A percentile compares a stretch with the other conserved stretches of the same genome.
Evolutionary conservation across 768 basidiomycete species (phyloP).

Genomic region (Podaxis sp.): DNA sequence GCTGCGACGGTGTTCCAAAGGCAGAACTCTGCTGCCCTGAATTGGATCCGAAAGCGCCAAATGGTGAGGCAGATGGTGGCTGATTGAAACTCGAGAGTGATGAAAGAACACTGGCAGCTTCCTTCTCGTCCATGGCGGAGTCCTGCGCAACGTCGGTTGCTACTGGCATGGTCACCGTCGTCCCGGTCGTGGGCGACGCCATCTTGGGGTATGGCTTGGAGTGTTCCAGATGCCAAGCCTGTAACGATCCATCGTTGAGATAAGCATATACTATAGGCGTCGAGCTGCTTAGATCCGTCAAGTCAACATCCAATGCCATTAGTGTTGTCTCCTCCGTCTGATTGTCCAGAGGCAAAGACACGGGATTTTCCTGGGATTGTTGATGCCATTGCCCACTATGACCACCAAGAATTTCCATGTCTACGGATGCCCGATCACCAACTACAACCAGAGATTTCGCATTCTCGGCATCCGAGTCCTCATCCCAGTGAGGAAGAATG

Average conservation of each 20-base stretch:
- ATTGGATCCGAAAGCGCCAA: background rate
- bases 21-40: background rate
- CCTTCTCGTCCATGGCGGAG: conserved; percentile 12
- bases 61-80: background rate
- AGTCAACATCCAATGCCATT: conserved; percentile 62
- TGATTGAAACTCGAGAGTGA: conserved; percentile 10
- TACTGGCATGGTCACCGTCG: conserved; percentile 8
- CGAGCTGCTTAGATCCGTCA: conserved; percentile 48
- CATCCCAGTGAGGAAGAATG: conserved; percentile 48
- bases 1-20: conserved; percentile 9
- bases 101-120: conserved; percentile 12
- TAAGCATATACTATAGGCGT: conserved; percentile 72
- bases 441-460: conserved; percentile 43
- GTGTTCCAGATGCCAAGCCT: conserved; percentile 72
- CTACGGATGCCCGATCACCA: conserved; percentile 45
- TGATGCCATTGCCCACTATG: conserved; percentile 45
- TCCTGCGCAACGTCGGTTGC: conserved; percentile 6
- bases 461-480: conserved; percentile 35
- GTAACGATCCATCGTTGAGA: conserved; percentile 75
- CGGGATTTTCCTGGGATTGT: conserved; percentile 48
- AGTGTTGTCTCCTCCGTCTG: conserved; percentile 71
- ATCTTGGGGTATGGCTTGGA: conserved; percentile 60
- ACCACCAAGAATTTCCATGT: conserved; percentile 47
- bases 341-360: conserved; percentile 67
- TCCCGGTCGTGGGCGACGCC: conserved; percentile 27